Evolutionary conservation across 345 rosid genomes (phyloP).

Genomic region (Alliaria petiolata): DNA sequence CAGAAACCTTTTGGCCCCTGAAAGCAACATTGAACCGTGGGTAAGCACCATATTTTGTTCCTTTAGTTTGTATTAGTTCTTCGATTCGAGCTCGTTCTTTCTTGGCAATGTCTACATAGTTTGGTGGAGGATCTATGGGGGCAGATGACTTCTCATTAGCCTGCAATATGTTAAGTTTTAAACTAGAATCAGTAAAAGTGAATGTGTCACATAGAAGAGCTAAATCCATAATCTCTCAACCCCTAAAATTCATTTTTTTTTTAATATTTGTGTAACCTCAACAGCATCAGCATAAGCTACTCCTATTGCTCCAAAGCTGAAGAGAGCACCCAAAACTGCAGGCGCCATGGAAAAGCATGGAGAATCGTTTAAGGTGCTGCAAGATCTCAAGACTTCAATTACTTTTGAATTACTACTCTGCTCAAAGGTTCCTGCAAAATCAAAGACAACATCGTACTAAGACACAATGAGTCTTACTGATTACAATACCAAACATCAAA

Average conservation of each 20-base stretch:
- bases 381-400: slow-evolving; percentile 21
- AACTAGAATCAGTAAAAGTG: background rate
- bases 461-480: background rate
- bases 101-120: slow-evolving; percentile 53
- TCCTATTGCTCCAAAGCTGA: slow-evolving; percentile 52
- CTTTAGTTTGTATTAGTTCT: slow-evolving; percentile 55
- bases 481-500: background rate
- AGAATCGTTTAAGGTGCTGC: slow-evolving; percentile 11
- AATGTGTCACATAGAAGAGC: background rate
- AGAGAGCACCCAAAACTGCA: slow-evolving; percentile 45
- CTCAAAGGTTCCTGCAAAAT: slow-evolving; percentile 35
- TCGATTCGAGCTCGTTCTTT: slow-evolving; percentile 65
- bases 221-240: background rate
- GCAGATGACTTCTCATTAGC: slow-evolving; percentile 35
- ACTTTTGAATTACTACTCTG: slow-evolving; percentile 18
- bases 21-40: slow-evolving; percentile 72
- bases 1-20: slow-evolving; percentile 84
- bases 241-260: background rate
- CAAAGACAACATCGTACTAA: background rate
- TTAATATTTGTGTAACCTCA: slow-evolving; percentile 41
- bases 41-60: slow-evolving; percentile 47
- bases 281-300: slow-evolving; percentile 65
- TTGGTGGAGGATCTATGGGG: slow-evolving; percentile 48
- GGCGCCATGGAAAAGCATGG: slow-evolving; percentile 33
- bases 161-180: slow-evolving; percentile 32